These are phyloP conservation scores for Sclerotinia sclerotiorum DNA, from an alignment of 2,329 filamentous ascomycete genomes.

Conservation along the genomic window DNA sequence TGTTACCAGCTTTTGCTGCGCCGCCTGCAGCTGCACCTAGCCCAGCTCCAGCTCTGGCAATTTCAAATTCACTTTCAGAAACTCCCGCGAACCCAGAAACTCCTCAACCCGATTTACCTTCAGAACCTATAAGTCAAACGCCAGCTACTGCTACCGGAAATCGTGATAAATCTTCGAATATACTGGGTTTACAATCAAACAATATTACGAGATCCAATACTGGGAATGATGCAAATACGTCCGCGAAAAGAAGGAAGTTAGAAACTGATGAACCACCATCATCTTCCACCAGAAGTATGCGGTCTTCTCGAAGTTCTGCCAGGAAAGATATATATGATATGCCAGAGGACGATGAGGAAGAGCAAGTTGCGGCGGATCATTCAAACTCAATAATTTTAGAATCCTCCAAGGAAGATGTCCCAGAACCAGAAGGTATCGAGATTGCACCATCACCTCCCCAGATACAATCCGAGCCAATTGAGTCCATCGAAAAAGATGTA, in stretches of 20 bases:
- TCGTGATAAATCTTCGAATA: constrained; percentile 10
- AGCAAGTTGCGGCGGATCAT: not conserved
- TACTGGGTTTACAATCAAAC: constrained; percentile 12
- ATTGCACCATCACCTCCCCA: not conserved
- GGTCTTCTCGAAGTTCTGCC: constrained; percentile 32
- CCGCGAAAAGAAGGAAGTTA: constrained; percentile 39
- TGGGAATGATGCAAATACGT: constrained; percentile 40
- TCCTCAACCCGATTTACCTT: constrained; percentile 27
- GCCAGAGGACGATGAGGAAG: constrained; percentile 27
- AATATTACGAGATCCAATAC: constrained; percentile 24
- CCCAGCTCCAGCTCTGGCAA: constrained; percentile 1
- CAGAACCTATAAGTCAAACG: constrained; percentile 26
- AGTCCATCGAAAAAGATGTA: constrained; percentile 8
- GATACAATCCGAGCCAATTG: not conserved
- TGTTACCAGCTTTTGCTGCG: constrained; percentile 44
- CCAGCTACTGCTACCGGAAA: constrained; percentile 28
- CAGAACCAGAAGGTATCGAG: not conserved
- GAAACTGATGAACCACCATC: constrained; percentile 31
- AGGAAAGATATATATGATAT: constrained; percentile 34
- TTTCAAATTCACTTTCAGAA: constrained; percentile 19
- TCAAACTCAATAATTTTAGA: not conserved
- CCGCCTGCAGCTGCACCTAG: constrained; percentile 23
- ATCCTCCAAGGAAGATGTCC: not conserved
- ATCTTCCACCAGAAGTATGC: constrained; percentile 33
- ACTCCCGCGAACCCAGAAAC: constrained; percentile 20